These are phyloP conservation scores for Solanum pinnatisectum DNA, from an alignment of 257 asterid genomes.

Conservation along the genomic window DNA sequence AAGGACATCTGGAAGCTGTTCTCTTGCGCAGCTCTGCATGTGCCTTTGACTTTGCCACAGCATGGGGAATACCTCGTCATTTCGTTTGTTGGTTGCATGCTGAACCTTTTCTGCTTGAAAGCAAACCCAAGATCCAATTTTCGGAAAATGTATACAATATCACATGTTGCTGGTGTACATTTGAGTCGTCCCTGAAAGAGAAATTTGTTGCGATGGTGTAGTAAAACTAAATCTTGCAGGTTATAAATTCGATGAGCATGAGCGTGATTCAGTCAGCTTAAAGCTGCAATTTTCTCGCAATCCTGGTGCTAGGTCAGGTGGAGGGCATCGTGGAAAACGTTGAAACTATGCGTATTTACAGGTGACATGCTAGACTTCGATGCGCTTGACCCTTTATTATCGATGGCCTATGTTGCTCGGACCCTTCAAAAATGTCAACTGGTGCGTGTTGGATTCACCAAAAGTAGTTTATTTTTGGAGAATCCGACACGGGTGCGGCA, in stretches of 20 bases:
- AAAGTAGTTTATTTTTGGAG: neutral
- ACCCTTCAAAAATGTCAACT: neutral
- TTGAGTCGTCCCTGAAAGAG: neutral
- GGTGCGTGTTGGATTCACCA: neutral
- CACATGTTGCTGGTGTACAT: neutral
- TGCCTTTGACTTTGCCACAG: neutral
- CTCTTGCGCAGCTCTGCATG: neutral
- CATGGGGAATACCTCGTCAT: neutral
- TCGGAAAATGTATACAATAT: neutral
- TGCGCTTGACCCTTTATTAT: slow-evolving; percentile 21
- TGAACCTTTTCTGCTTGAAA: neutral
- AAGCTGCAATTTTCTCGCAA: slow-evolving; percentile 55
- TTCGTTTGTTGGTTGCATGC: neutral
- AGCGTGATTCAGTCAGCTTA: slow-evolving; percentile 36
- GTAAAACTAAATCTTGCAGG: slow-evolving; percentile 63
- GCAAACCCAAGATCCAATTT: neutral
- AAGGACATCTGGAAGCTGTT: neutral
- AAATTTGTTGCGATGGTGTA: neutral
- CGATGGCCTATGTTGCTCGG: slow-evolving; percentile 9
- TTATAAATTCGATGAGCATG: slow-evolving; percentile 54
- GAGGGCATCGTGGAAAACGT: slow-evolving; percentile 49
- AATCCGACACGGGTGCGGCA: neutral
- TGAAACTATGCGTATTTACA: slow-evolving; percentile 25
- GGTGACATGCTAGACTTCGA: slow-evolving; percentile 39
- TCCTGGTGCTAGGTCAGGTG: slow-evolving; percentile 66